Conservation (phyloP, 495 filamentous ascomycete species). For the Podospora tetraspora region DNA sequence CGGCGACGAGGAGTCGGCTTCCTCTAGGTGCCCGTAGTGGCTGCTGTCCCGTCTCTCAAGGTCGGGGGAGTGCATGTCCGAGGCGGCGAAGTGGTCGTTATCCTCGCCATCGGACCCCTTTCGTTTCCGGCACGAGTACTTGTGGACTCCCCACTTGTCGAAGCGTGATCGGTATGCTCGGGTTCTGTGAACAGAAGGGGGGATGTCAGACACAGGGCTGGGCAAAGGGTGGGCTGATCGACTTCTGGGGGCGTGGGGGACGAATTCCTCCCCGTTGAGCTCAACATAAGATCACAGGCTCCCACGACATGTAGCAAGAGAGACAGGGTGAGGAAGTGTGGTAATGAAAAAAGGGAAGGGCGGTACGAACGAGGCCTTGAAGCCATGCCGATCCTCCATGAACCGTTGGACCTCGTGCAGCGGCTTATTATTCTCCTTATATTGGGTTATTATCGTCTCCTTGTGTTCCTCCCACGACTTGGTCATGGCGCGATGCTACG, state of each 20-base stretch:
- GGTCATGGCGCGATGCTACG: slow-evolving; percentile 32
- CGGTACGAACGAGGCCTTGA: slow-evolving; percentile 42
- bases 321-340: neutral
- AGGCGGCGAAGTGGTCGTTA: neutral
- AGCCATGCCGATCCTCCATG: slow-evolving; percentile 39
- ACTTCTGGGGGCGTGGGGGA: neutral
- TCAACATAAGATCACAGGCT: neutral
- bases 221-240: neutral
- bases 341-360: neutral
- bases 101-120: slow-evolving; percentile 12
- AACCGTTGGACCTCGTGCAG: slow-evolving; percentile 38
- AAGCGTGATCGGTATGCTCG: slow-evolving; percentile 44
- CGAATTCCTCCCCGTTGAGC: neutral
- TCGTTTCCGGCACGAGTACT: slow-evolving; percentile 39
- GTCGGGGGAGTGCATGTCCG: slow-evolving; percentile 1
- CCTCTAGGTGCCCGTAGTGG: neutral
- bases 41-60: neutral
- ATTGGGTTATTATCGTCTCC: slow-evolving; percentile 34
- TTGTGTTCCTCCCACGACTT: slow-evolving; percentile 40
- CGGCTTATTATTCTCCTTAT: slow-evolving; percentile 37
- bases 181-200: slow-evolving; percentile 18
- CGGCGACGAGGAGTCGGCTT: neutral
- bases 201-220: neutral
- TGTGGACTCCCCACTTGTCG: slow-evolving; percentile 40
- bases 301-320: neutral